Evolutionary conservation across 2,329 filamentous ascomycete species (phyloP).

Genomic region (Trichoderma sp.): DNA sequence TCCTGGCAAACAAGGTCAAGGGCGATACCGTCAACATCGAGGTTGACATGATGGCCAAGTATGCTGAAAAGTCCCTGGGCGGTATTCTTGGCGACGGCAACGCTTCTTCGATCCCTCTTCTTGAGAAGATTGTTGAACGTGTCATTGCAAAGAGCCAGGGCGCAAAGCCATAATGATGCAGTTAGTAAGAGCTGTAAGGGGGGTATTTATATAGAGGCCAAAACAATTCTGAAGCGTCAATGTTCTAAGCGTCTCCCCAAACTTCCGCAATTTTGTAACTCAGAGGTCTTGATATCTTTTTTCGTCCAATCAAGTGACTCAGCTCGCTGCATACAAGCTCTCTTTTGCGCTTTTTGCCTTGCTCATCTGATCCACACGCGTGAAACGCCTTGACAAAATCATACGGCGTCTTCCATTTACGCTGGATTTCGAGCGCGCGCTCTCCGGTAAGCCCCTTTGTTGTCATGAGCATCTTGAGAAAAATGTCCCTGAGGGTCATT

Average conservation of each 20-base stretch:
- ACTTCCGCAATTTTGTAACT: conserved; percentile 72
- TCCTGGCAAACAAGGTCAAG: conserved; percentile 73
- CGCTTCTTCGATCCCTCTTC: conserved; percentile 54
- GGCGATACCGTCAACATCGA: conserved; percentile 89
- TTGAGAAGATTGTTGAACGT: conserved; percentile 73
- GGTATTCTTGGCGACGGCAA: conserved; percentile 63
- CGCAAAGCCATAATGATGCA: conserved; percentile 30
- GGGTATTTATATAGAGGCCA: background rate
- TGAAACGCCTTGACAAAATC: conserved; percentile 72
- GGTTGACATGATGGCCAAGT: conserved; percentile 85
- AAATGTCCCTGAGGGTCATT: conserved; percentile 73
- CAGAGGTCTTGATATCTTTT: conserved; percentile 65
- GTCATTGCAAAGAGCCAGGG: conserved; percentile 68
- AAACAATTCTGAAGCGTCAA: background rate
- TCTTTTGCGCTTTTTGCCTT: conserved; percentile 57
- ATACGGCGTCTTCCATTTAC: conserved; percentile 72
- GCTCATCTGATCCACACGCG: conserved; percentile 50
- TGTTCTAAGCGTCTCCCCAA: conserved; percentile 58
- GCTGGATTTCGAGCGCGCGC: conserved; percentile 78
- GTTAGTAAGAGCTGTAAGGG: background rate
- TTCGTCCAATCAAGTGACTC: conserved; percentile 62
- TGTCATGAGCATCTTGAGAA: conserved; percentile 85
- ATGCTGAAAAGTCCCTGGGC: conserved; percentile 84
- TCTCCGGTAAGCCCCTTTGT: conserved; percentile 73
- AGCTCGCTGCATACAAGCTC: conserved; percentile 62